Conservation (phyloP, 306 rosid genomes). For the Castanea crenata region DNA sequence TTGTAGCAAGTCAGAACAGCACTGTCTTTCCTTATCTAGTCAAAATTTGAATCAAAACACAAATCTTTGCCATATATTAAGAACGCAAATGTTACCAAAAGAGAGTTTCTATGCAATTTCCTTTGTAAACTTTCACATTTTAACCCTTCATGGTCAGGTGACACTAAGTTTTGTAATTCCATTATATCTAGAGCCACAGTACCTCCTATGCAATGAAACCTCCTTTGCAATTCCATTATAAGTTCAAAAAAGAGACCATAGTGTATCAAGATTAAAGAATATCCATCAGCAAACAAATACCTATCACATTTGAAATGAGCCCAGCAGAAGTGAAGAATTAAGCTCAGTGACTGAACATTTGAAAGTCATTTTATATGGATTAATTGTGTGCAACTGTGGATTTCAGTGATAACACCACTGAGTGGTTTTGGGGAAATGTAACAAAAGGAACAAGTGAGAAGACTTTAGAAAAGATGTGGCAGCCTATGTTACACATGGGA, state of each 20-base stretch:
- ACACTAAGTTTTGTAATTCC: background rate
- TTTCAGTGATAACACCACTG: background rate
- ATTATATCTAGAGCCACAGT: background rate
- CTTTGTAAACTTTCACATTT: background rate
- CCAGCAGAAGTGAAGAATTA: background rate
- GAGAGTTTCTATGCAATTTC: background rate
- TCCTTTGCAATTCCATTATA: background rate
- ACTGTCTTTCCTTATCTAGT: background rate
- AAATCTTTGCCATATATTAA: background rate
- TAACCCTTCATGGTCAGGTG: background rate
- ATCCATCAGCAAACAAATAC: background rate
- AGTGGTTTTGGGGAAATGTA: background rate
- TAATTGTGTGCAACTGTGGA: background rate
- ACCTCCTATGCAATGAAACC: background rate
- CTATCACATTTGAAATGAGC: background rate
- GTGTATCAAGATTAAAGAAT: background rate
- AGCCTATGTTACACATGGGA: background rate
- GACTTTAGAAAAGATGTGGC: background rate
- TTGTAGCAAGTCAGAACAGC: background rate
- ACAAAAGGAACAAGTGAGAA: background rate
- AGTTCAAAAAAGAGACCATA: background rate
- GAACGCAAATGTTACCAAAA: background rate
- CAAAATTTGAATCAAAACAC: background rate
- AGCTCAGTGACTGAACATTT: background rate
- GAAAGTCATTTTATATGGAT: background rate